Conservation (phyloP, 139 green algal species). For the Chlamydomonas sp. region DNA sequence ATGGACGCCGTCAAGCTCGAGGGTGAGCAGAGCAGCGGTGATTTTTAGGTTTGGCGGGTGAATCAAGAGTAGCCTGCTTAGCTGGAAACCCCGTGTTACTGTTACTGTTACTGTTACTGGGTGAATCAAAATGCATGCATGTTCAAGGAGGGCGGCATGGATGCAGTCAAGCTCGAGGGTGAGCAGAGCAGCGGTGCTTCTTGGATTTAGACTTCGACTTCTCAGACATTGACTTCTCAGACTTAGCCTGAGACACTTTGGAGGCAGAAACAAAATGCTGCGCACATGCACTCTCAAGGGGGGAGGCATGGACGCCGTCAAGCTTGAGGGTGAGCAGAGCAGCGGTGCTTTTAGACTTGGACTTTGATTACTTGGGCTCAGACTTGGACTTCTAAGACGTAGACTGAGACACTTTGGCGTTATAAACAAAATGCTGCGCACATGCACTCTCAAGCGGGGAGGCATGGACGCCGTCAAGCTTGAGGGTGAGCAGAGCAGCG, state of each 20-base stretch:
- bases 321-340: too few species aligned
- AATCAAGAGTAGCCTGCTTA: too few species aligned
- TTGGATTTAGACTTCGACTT: too few species aligned
- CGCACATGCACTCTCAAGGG: slow-evolving; percentile 97
- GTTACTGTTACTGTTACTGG: neutral
- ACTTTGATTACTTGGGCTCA: neutral
- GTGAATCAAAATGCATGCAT: slow-evolving; percentile 38
- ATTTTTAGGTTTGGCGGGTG: neutral
- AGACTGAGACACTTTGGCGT: neutral
- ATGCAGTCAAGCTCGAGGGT: slow-evolving; percentile 96
- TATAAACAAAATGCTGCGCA: neutral
- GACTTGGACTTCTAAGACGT: too few species aligned
- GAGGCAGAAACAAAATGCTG: too few species aligned
- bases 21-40: too few species aligned
- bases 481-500: slow-evolving; percentile 70
- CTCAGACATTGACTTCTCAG: too few species aligned
- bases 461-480: slow-evolving; percentile 95
- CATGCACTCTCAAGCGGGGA: slow-evolving; percentile 89
- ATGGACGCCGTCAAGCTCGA: slow-evolving; percentile 98
- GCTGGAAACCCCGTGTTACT: too few species aligned
- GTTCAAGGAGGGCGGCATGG: slow-evolving; percentile 92
- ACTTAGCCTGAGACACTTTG: too few species aligned
- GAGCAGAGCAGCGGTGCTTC: too few species aligned
- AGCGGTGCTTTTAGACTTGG: too few species aligned
- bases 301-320: slow-evolving; percentile 89